Evolutionary conservation across 225 moss, liverwort and hornwort species (phyloP).

Genomic region (Bryum argenteum): DNA sequence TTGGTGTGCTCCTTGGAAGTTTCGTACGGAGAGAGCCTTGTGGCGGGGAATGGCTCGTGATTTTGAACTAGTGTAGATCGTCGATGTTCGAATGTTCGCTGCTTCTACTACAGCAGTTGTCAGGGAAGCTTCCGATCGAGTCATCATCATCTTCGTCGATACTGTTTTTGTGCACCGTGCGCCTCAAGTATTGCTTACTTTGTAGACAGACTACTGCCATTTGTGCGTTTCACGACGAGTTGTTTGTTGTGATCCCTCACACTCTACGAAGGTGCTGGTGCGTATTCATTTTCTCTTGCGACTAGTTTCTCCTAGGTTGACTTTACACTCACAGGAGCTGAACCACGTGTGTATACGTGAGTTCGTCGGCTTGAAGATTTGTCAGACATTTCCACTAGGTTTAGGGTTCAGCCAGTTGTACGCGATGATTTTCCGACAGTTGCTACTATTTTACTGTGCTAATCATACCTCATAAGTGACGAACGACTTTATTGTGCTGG

Average conservation of each 20-base stretch:
- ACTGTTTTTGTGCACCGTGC: background rate
- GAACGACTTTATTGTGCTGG: background rate
- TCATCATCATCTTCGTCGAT: background rate
- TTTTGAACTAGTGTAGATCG: background rate
- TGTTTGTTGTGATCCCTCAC: background rate
- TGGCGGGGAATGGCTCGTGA: constrained; percentile 6
- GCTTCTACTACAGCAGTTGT: background rate
- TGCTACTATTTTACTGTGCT: background rate
- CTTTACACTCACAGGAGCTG: background rate
- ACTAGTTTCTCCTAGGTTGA: background rate
- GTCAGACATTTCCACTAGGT: constrained; percentile 18
- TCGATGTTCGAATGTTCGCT: constrained; percentile 14
- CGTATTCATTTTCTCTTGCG: constrained; percentile 2
- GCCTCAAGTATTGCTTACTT: background rate
- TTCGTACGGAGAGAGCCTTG: constrained; percentile 15
- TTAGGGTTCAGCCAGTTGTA: constrained; percentile 31
- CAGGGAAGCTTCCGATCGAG: constrained; percentile 22
- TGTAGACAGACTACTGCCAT: background rate
- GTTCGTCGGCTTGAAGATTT: background rate
- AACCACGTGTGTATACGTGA: background rate
- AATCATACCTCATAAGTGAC: background rate
- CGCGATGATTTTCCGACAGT: background rate
- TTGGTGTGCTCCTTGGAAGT: constrained; percentile 28
- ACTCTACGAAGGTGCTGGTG: constrained; percentile 7
- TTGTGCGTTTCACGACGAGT: constrained; percentile 12